These are phyloP conservation scores for Rhizoctonia solani DNA, from an alignment of 1,284 basidiomycete species.

Conservation along the genomic window DNA sequence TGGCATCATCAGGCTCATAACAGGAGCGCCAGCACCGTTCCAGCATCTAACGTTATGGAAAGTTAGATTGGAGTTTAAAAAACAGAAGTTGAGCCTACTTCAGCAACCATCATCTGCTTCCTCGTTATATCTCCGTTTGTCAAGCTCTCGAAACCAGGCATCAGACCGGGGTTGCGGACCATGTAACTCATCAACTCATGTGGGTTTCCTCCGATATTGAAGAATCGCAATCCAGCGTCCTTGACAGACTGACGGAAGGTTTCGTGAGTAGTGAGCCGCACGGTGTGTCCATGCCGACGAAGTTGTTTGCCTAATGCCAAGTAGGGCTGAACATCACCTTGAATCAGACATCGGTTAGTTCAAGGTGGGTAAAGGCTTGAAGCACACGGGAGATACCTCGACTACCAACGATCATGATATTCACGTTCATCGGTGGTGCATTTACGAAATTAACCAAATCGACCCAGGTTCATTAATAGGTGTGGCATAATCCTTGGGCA, in stretches of 20 bases:
- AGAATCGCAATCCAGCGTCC: slow-evolving; percentile 59
- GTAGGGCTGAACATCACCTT: slow-evolving; percentile 74
- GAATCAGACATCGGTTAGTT: background rate
- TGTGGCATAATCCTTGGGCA: slow-evolving; percentile 53
- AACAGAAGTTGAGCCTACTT: slow-evolving; percentile 36
- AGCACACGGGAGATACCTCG: slow-evolving; percentile 55
- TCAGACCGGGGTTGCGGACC: slow-evolving; percentile 60
- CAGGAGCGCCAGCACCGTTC: slow-evolving; percentile 62
- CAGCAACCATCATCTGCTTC: slow-evolving; percentile 55
- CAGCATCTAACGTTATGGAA: slow-evolving; percentile 49
- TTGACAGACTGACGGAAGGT: slow-evolving; percentile 63
- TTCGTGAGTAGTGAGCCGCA: slow-evolving; percentile 68
- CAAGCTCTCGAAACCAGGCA: slow-evolving; percentile 55
- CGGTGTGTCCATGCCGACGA: slow-evolving; percentile 58
- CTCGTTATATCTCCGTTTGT: slow-evolving; percentile 55
- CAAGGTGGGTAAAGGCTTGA: background rate
- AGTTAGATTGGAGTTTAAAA: background rate
- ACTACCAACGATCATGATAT: slow-evolving; percentile 68
- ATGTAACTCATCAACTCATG: slow-evolving; percentile 65
- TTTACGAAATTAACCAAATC: slow-evolving; percentile 48
- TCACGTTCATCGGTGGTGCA: slow-evolving; percentile 57
- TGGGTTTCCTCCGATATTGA: slow-evolving; percentile 61
- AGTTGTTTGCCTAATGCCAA: slow-evolving; percentile 65
- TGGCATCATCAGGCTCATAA: slow-evolving; percentile 52
- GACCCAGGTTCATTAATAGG: slow-evolving; percentile 57